Evolutionary conservation across 140 eudicot species (phyloP).

Genomic region (Ambrosia hybrid): DNA sequence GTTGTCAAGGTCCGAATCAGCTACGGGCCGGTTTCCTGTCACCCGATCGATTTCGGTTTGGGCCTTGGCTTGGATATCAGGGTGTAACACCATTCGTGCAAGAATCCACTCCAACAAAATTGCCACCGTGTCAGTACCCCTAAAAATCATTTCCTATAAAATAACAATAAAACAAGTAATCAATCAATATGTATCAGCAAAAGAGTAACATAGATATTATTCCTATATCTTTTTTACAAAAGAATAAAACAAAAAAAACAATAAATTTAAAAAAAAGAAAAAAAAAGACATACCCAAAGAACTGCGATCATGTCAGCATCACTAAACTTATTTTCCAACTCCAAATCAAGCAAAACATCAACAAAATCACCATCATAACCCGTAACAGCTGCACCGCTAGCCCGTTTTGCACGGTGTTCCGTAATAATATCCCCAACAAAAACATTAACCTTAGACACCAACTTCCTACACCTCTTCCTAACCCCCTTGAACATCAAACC

Average conservation of each 20-base stretch:
- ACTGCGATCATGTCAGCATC: too few relatives aligned
- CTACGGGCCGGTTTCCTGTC: slow-evolving; percentile 33
- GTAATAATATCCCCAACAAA: slow-evolving; percentile 65
- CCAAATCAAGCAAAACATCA: too few relatives aligned
- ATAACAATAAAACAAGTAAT: background rate
- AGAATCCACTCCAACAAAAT: slow-evolving; percentile 82
- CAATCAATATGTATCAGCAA: slow-evolving; percentile 20
- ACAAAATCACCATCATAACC: too few relatives aligned
- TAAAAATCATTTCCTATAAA: slow-evolving; percentile 81
- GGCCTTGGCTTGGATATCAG: slow-evolving; percentile 76
- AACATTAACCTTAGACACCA: slow-evolving; percentile 66
- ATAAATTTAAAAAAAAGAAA: background rate
- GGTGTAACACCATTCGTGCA: slow-evolving; percentile 85
- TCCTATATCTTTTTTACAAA: slow-evolving; percentile 7
- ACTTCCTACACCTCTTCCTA: slow-evolving; percentile 54
- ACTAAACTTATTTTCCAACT: too few relatives aligned
- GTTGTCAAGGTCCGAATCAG: slow-evolving; percentile 49
- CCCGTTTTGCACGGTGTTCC: slow-evolving; percentile 59
- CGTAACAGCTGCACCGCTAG: background rate
- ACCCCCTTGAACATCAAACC: slow-evolving; percentile 63
- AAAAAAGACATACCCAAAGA: slow-evolving; percentile 44
- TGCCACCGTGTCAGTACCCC: slow-evolving; percentile 92
- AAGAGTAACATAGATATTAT: slow-evolving; percentile 29
- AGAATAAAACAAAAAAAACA: background rate
- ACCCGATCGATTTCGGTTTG: slow-evolving; percentile 60